Base-by-base conservation (phyloP, 2,329 filamentous ascomycete species). In the Anthostomella pinea region DNA sequence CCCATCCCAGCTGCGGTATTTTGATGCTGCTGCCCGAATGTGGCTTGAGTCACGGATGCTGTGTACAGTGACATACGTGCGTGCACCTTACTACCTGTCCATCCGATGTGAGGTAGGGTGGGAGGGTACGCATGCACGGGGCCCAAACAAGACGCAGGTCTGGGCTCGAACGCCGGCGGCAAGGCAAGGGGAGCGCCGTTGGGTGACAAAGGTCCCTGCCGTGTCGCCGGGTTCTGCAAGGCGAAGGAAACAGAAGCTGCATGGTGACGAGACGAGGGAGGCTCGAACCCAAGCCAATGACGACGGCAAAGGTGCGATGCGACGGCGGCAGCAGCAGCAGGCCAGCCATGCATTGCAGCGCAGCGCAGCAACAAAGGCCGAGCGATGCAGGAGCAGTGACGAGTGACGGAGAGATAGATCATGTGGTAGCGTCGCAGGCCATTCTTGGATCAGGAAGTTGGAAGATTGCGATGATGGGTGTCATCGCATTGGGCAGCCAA, bases 211-310 rank as follows among this genome's bases (percentile, higher is more conserved):
- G 39, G 33, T 27, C 18, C 32, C 36, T 45, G 41, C 33, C 45
- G 42, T 44, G 48, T 46, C 35, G 41, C 39, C 28, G 26, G 19
- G 30, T 43, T 51, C 52, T 58, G 53, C 56, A 56, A 45, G 47
- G 41, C 45, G 53, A 48, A 54, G 42, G 48, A 58, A 52, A 47
- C 35, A 49, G 52, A 54, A 56, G 39, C 32, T 40, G 37, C 33
- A 29, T 43, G 18, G 35, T 35, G 38, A 32, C 35, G 30, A 43
- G 38, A 35, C 31, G 36, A 30, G n/a, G 10, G 29, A 41, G 19
- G 28, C 16, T 13, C 18, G 29, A 23, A 15, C 19, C 10, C 16
- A 18, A 13, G 3, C 29, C 14, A 32, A 26, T 33, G 22, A 30
- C 18, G 11, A 30, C 10, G 14, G 25, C 25, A 27, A n/a, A n/a